phyloP scores from a whole-genome alignment of 306 rosid species.

The Pyrus pyrifolia region DNA sequence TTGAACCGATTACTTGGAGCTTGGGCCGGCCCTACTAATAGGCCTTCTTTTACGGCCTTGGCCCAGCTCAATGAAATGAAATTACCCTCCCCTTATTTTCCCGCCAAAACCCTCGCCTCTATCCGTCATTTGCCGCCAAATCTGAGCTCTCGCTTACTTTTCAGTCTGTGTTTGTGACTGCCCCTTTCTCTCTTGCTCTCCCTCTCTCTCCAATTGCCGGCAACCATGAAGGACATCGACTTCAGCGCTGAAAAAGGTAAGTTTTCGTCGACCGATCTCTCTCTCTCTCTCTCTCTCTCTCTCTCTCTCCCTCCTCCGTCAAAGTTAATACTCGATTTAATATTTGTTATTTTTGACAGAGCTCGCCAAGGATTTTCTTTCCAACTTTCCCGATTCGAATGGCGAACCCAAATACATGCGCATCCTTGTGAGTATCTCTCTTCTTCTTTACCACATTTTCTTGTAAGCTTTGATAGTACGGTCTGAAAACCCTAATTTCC shows the following conservation, averaged over 20 bases:
- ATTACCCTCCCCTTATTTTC: slow-evolving; percentile 24
- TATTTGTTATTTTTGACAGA: slow-evolving; percentile 26
- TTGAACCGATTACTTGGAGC: too few relatives aligned
- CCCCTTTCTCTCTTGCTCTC: slow-evolving; percentile 5
- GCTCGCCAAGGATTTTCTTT: slow-evolving; percentile 69
- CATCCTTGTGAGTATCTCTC: slow-evolving; percentile 50
- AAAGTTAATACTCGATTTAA: background rate
- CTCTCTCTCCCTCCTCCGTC: too few relatives aligned
- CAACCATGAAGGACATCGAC: slow-evolving; percentile 54
- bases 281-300: too few relatives aligned
- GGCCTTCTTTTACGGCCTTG: background rate
- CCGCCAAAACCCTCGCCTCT: slow-evolving; percentile 47
- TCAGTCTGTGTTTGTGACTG: background rate
- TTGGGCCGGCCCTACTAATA: too few relatives aligned
- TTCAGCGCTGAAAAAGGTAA: slow-evolving; percentile 69
- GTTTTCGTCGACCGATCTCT: background rate
- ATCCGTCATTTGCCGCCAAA: slow-evolving; percentile 60
- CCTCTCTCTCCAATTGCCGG: background rate
- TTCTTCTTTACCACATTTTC: background rate
- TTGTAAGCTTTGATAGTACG: background rate
- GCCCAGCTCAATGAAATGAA: background rate
- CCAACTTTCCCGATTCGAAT: slow-evolving; percentile 58
- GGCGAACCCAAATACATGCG: slow-evolving; percentile 71
- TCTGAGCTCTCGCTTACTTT: background rate
- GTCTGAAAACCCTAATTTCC: slow-evolving; percentile 9